Evolutionary conservation across 2,329 filamentous ascomycete genomes (phyloP).

Genomic region (Hypoxylon sp.): DNA sequence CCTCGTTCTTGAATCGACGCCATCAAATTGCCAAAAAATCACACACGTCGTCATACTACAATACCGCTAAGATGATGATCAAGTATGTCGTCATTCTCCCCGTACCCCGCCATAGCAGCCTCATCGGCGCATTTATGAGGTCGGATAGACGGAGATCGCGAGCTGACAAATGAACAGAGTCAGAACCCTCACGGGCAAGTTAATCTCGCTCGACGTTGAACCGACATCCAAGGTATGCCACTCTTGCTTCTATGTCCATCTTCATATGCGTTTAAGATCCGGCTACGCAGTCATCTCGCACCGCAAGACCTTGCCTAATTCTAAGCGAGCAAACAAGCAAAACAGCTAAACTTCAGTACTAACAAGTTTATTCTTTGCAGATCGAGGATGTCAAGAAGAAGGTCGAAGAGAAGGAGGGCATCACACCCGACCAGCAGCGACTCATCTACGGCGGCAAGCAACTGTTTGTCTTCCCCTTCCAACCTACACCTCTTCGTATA

Average conservation of each 20-base stretch:
- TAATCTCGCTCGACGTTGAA: conserved; percentile 99
- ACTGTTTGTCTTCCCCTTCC: conserved; percentile 74
- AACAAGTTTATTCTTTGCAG: conserved; percentile 61
- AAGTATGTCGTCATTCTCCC: conserved; percentile 44
- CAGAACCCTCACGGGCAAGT: conserved; percentile 96
- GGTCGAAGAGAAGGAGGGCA: conserved; percentile 99
- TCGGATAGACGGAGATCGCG: conserved; percentile 9
- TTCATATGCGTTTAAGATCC: background rate
- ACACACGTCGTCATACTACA: background rate
- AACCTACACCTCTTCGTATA: background rate
- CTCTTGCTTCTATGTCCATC: background rate
- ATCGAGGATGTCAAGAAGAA: conserved; percentile 98
- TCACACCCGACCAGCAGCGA: conserved; percentile 95
- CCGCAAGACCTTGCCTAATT: conserved; percentile 14
- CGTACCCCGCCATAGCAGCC: conserved; percentile 27
- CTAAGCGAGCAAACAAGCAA: conserved; percentile 1
- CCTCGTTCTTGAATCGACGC: background rate
- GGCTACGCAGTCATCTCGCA: background rate
- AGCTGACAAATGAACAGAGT: conserved; percentile 72
- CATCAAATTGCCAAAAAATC: too few relatives aligned
- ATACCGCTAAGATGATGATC: conserved; percentile 52
- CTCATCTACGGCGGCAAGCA: conserved; percentile 98
- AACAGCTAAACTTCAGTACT: background rate
- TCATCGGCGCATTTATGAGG: background rate
- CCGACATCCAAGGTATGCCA: conserved; percentile 84